phyloP scores from a whole-genome alignment of 108 stramenopile species.

The Cyclotella choctawhatcheeana region DNA sequence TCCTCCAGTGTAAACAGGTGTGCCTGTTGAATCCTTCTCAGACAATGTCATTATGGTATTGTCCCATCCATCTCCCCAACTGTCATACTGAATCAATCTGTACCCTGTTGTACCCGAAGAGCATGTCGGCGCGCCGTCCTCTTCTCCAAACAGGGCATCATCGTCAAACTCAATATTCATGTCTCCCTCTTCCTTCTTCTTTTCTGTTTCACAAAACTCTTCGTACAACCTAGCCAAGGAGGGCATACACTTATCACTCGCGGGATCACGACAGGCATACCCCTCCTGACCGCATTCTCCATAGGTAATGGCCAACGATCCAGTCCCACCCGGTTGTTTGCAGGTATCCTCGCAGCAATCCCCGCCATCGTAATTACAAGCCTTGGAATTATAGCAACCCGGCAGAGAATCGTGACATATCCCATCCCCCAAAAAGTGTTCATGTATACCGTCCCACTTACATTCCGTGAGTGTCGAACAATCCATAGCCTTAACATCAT shows the following conservation, averaged over 20 bases:
- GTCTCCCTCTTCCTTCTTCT: too few relatives aligned
- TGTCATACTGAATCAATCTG: slow-evolving; percentile 77
- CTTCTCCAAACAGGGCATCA: slow-evolving; percentile 22
- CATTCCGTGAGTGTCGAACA: slow-evolving; percentile 76
- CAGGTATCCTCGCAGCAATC: slow-evolving; percentile 92
- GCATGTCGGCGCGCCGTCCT: slow-evolving; percentile 36
- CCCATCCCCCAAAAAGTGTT: slow-evolving; percentile 83
- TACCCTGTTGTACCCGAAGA: slow-evolving; percentile 52
- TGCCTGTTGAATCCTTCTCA: slow-evolving; percentile 15
- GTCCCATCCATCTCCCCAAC: slow-evolving; percentile 92
- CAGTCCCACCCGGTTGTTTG: too few relatives aligned
- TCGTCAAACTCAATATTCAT: slow-evolving; percentile 37
- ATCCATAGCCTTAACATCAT: slow-evolving; percentile 51
- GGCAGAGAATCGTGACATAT: slow-evolving; percentile 82
- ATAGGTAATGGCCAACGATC: slow-evolving; percentile 26
- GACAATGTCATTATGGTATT: slow-evolving; percentile 59
- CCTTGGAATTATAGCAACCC: slow-evolving; percentile 89
- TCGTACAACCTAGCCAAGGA: slow-evolving; percentile 56
- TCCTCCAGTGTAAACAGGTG: slow-evolving; percentile 62
- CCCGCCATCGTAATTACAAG: slow-evolving; percentile 88
- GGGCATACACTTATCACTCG: slow-evolving; percentile 62
- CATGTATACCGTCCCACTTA: slow-evolving; percentile 81
- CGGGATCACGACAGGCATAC: slow-evolving; percentile 86
- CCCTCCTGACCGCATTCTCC: slow-evolving; percentile 83
- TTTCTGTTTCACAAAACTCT: slow-evolving; percentile 38